Conservation (phyloP, 2,329 filamentous ascomycete genomes). For the Nemania sp. region DNA sequence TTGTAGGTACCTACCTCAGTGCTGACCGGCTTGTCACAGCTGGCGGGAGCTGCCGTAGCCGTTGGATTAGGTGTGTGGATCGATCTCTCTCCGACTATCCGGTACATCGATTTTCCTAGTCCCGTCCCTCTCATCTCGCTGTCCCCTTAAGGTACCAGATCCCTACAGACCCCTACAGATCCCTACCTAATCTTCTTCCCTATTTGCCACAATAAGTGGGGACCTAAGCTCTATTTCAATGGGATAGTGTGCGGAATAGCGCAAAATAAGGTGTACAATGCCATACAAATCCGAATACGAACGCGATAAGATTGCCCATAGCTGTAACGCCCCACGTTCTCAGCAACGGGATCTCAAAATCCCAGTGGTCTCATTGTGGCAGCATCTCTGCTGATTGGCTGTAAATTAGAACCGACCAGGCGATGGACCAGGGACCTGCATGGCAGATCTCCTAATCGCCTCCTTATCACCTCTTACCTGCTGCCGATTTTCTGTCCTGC, state of each 20-base stretch:
- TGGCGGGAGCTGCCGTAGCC: constrained; percentile 13
- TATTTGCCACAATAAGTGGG: constrained; percentile 14
- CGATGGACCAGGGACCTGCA: constrained; percentile 38
- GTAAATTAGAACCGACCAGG: constrained; percentile 16
- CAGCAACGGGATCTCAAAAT: constrained; percentile 43
- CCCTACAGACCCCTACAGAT: no score
- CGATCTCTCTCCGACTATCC: not conserved
- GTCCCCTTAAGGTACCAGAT: not conserved
- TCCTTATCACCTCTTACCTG: constrained; percentile 44
- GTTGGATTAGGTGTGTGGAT: not conserved
- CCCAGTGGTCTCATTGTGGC: constrained; percentile 50
- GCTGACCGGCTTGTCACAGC: constrained; percentile 5
- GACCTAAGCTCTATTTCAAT: constrained; percentile 2
- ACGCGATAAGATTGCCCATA: constrained; percentile 34
- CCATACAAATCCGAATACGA: constrained; percentile 38
- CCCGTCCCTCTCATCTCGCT: not conserved
- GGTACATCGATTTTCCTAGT: constrained; percentile 23
- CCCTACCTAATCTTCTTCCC: not conserved
- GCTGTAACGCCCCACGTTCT: constrained; percentile 22
- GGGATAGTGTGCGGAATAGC: not conserved
- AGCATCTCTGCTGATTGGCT: constrained; percentile 48
- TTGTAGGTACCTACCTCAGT: not conserved
- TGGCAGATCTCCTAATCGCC: constrained; percentile 40
- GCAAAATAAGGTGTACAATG: no score
- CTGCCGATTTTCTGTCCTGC: constrained; percentile 16